Evolutionary conservation across 2,329 filamentous ascomycete species (phyloP), one percentile per base, ranked within the genome.

Genomic region (Epichloe hybrida): DNA sequence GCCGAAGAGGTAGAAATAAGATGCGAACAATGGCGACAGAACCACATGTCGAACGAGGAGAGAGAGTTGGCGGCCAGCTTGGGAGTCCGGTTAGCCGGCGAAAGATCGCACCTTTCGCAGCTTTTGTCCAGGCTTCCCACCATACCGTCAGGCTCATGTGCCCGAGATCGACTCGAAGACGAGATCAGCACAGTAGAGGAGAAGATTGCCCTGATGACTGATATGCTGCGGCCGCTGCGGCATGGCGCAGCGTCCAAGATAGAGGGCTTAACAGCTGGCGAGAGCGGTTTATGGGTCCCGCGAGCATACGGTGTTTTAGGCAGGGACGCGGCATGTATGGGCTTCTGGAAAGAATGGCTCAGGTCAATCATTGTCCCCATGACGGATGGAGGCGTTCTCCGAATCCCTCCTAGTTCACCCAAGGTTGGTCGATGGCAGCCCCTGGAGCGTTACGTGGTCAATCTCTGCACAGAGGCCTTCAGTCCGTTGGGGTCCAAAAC

Each of bases 311-410:
- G 93, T 52, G 84, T 98, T 54, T 74, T 98, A 55, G 93, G 93
- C 36, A 79, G 87, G 55, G 93, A 98, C 64, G 75, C 76, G 12
- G 84, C 81, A 53, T 79, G 94, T 69, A 89, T 90, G 56, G 80
- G 82, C 35, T 97, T 98, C 69, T 98, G 91, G 90, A 97, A 97
- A 67, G 93, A 98, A 65, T 98, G 93, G 93, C 77, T 98, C 46
- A 85, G 88, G 66, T 90, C 91, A 6, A 79, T 97, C 9, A 75
- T 93, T n/a, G 88, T 95, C 21, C 93, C 93, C 31, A 98, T 97
- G 93, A 89, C 83, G 1, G 89, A 95, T 62, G 88, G 91, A 20
- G 81, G 77, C 13, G 75, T 98, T 34, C 70, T 93, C 57, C 79
- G 90, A 51, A 82, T 98, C 7, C 88, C 93, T 6, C 75, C 88